A percentile compares a stretch with the other conserved stretches of the same genome.
Conservation (phyloP, 352 stramenopile species). For the Aphanomyces euteiches region DNA sequence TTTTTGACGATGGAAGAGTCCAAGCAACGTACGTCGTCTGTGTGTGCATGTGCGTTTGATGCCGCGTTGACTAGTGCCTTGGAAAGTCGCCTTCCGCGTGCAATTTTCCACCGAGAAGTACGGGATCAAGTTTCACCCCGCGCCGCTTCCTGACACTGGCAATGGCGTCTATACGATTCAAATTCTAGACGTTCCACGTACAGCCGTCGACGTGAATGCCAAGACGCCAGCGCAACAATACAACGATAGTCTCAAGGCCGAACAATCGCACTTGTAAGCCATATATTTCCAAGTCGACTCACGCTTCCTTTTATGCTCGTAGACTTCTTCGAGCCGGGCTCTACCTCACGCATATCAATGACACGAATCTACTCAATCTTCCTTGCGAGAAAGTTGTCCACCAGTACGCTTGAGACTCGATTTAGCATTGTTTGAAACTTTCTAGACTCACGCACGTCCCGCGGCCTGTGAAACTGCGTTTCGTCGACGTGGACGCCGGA, state of each 20-base stretch:
- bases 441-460: constrained; percentile 50
- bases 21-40: constrained; percentile 2
- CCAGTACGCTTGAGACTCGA: constrained; percentile 34
- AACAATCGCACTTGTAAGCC: constrained; percentile 57
- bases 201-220: constrained; percentile 34
- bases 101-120: constrained; percentile 79
- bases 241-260: constrained; percentile 55
- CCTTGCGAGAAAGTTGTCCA: constrained; percentile 66
- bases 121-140: constrained; percentile 68
- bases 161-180: constrained; percentile 83
- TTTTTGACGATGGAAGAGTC: not conserved
- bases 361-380: constrained; percentile 55
- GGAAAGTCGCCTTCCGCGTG: constrained; percentile 80
- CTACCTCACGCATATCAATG: constrained; percentile 80
- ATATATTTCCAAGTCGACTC: not conserved
- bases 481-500: constrained; percentile 71
- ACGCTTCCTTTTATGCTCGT: not conserved
- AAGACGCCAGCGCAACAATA: constrained; percentile 62
- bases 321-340: constrained; percentile 61
- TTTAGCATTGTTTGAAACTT: not conserved
- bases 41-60: not conserved
- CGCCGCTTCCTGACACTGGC: constrained; percentile 73
- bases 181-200: constrained; percentile 60
- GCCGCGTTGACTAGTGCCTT: constrained; percentile 41
- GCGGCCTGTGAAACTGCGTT: constrained; percentile 58